Percentiles rank a stretch among this genome's conserved stretches.
Conservation (phyloP, 1,139 yeast species). For the Sugiyamaella sp. region DNA sequence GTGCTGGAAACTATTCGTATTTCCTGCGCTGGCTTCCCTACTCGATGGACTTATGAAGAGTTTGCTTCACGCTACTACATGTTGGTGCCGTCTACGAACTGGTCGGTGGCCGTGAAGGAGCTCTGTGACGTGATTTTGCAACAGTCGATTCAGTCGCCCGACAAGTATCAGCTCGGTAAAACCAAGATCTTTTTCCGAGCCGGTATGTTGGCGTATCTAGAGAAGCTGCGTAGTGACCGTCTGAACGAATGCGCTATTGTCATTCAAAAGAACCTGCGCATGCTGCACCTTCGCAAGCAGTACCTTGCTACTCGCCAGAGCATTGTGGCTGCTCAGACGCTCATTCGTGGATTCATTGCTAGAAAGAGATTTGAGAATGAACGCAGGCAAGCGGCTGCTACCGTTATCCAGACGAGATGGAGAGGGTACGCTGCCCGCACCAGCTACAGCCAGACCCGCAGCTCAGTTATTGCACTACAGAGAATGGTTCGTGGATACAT, state of each 20-base stretch:
- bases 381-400: conserved; percentile 67
- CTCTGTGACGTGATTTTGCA: conserved; percentile 71
- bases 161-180: conserved; percentile 75
- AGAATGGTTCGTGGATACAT: conserved; percentile 67
- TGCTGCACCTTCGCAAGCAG: conserved; percentile 61
- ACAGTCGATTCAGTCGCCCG: conserved; percentile 59
- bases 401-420: conserved; percentile 67
- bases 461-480: conserved; percentile 64
- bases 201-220: conserved; percentile 88
- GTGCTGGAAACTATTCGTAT: conserved; percentile 94
- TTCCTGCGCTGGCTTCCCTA: conserved; percentile 97
- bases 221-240: conserved; percentile 80
- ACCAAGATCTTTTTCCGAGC: conserved; percentile 93
- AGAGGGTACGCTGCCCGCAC: conserved; percentile 66
- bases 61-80: conserved; percentile 90
- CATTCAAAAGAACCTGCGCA: conserved; percentile 85
- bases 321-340: conserved; percentile 60
- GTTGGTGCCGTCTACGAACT: conserved; percentile 68
- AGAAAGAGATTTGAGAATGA: conserved; percentile 62
- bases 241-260: conserved; percentile 75
- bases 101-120: conserved; percentile 59
- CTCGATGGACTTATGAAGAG: conserved; percentile 93
- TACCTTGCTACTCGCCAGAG: conserved; percentile 61
- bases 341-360: conserved; percentile 62
- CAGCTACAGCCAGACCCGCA: conserved; percentile 49